These are phyloP conservation scores for Leucosporidium creatinivorum DNA, from an alignment of 768 basidiomycete species.

Conservation along the genomic window DNA sequence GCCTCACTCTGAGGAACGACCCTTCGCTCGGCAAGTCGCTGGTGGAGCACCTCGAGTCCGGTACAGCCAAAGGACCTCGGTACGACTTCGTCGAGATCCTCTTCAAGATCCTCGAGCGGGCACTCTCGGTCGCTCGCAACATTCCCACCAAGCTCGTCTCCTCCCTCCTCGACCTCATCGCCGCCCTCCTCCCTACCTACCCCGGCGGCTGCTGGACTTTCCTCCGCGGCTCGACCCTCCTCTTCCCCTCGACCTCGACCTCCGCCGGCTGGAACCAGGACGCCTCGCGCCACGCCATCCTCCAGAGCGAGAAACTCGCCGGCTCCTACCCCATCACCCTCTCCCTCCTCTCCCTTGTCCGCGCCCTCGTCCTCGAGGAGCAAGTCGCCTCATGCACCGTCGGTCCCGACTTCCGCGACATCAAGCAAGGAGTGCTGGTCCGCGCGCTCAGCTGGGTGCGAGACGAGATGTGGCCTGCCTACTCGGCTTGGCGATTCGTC, in stretches of 20 bases:
- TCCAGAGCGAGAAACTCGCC: conserved; percentile 61
- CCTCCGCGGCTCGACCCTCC: conserved; percentile 65
- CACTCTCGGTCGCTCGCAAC: conserved; percentile 46
- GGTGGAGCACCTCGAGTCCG: conserved; percentile 59
- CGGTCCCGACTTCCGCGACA: conserved; percentile 51
- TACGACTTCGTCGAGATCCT: conserved; percentile 71
- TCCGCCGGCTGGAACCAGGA: conserved; percentile 1
- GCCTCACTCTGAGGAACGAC: conserved; percentile 63
- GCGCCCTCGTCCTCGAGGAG: conserved; percentile 67
- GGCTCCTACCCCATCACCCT: conserved; percentile 77
- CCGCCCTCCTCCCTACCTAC: conserved; percentile 66
- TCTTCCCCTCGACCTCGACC: conserved; percentile 52
- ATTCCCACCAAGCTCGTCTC: conserved; percentile 11
- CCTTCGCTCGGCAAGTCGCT: conserved; percentile 58
- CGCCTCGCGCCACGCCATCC: conserved; percentile 42
- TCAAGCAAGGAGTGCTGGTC: conserved; percentile 77
- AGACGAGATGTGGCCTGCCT: conserved; percentile 79
- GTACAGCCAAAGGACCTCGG: conserved; percentile 50
- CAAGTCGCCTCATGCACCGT: conserved; percentile 48
- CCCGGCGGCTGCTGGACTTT: conserved; percentile 84
- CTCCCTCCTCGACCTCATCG: conserved; percentile 65
- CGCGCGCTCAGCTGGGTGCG: conserved; percentile 72
- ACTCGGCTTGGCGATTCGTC: conserved; percentile 75
- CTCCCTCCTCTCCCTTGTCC: conserved; percentile 66
- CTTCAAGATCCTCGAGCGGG: conserved; percentile 72